These are phyloP conservation scores for Kuraishia piskuri DNA, from an alignment of 805 yeast genomes.

Conservation along the genomic window DNA sequence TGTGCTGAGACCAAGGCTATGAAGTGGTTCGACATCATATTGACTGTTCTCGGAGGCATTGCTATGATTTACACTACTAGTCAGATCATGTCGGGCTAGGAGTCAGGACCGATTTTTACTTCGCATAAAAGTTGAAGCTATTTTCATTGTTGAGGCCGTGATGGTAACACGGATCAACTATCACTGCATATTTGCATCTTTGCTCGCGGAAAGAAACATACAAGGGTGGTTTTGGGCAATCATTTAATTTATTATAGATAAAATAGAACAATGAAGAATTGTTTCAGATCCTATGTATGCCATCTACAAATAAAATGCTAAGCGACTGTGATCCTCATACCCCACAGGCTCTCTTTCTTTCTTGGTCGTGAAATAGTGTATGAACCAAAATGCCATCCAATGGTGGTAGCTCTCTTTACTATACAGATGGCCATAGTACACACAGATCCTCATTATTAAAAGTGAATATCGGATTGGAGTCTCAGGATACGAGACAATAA, in stretches of 20 bases:
- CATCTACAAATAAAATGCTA: too few relatives aligned
- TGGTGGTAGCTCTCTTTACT: background rate
- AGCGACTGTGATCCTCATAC: too few relatives aligned
- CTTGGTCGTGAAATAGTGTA: background rate
- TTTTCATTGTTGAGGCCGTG: background rate
- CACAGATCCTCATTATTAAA: too few relatives aligned
- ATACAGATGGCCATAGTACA: too few relatives aligned
- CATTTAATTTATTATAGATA: background rate
- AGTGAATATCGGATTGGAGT: too few relatives aligned
- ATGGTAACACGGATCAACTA: background rate
- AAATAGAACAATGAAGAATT: too few relatives aligned
- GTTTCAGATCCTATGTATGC: too few relatives aligned
- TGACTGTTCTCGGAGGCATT: slow-evolving; percentile 47
- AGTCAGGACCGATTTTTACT: too few relatives aligned
- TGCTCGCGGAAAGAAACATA: background rate
- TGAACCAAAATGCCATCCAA: background rate
- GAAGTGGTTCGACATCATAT: slow-evolving; percentile 35
- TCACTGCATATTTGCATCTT: background rate
- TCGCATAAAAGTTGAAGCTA: background rate
- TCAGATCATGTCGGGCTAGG: slow-evolving; percentile 33
- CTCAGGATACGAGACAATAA: background rate
- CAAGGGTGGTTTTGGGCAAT: background rate
- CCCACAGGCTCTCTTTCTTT: too few relatives aligned
- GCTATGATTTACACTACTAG: slow-evolving; percentile 65
- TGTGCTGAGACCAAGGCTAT: slow-evolving; percentile 31